These are phyloP conservation scores for Spizellomyces sp. DNA, from an alignment of 192 early-diverging fungal species.

Conservation along the genomic window DNA sequence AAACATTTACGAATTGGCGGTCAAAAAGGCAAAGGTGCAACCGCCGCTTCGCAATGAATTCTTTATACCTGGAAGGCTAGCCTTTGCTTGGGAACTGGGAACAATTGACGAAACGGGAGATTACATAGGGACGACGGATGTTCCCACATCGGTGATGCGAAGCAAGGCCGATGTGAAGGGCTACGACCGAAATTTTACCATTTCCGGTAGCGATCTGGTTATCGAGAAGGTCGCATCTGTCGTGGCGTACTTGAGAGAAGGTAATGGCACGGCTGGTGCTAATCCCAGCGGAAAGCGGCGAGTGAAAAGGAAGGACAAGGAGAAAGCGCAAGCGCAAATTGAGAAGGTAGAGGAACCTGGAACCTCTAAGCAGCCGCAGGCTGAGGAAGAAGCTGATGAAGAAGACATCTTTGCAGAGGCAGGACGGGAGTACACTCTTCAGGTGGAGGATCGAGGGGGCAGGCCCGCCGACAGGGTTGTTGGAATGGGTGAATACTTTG, in stretches of 20 bases:
- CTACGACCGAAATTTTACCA: constrained; percentile 30
- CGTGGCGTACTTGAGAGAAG: constrained; percentile 48
- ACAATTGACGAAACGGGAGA: constrained; percentile 27
- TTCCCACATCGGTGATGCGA: constrained; percentile 74
- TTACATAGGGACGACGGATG: constrained; percentile 51
- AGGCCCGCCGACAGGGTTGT: neutral
- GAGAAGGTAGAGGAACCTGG: constrained; percentile 20
- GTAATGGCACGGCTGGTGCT: constrained; percentile 27
- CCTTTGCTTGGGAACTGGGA: constrained; percentile 68
- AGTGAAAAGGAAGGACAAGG: constrained; percentile 51
- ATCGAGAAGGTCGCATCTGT: constrained; percentile 73
- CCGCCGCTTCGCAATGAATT: constrained; percentile 62
- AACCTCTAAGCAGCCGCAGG: neutral
- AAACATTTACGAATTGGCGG: constrained; percentile 50
- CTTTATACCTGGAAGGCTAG: constrained; percentile 78
- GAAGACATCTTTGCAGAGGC: constrained; percentile 83
- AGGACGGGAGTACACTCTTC: constrained; percentile 74
- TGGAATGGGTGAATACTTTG: neutral
- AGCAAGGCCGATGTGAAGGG: constrained; percentile 70
- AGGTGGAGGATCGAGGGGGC: constrained; percentile 37
- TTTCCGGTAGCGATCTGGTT: constrained; percentile 61
- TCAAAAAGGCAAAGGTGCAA: constrained; percentile 35
- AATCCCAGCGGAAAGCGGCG: constrained; percentile 34
- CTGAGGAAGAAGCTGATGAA: constrained; percentile 53
- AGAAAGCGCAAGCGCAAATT: constrained; percentile 21